Percentiles rank a stretch among this genome's conserved stretches.
Evolutionary conservation across 352 stramenopile species (phyloP).

Genomic region (Phytophthora citrophthora): DNA sequence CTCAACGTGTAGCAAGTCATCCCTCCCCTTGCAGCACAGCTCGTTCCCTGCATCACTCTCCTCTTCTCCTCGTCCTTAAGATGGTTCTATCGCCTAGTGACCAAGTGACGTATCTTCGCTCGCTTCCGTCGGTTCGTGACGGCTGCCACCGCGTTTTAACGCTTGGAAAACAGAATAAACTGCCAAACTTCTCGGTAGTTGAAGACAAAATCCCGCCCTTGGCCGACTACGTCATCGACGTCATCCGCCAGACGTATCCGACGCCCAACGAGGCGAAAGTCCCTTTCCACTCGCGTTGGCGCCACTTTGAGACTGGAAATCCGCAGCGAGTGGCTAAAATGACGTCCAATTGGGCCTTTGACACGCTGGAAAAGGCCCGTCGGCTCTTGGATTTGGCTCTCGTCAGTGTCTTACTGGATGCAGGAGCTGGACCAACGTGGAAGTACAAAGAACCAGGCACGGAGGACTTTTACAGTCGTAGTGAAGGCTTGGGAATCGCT

Average conservation of each 20-base stretch:
- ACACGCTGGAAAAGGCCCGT: conserved; percentile 59
- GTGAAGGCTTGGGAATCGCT: conserved; percentile 82
- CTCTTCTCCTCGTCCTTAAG: neutral
- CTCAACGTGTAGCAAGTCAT: neutral
- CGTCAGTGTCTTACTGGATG: conserved; percentile 83
- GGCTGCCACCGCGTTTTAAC: conserved; percentile 70
- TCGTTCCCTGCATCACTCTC: neutral
- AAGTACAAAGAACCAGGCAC: conserved; percentile 75
- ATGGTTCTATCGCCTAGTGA: conserved; percentile 24
- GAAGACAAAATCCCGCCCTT: conserved; percentile 60
- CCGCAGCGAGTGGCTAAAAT: conserved; percentile 60
- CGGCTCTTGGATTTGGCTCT: conserved; percentile 79
- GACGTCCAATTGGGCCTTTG: conserved; percentile 55
- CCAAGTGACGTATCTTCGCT: conserved; percentile 70
- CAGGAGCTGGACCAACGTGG: conserved; percentile 73
- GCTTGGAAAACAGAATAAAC: conserved; percentile 51
- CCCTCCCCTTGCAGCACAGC: neutral
- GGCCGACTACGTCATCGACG: conserved; percentile 73
- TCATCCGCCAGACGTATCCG: conserved; percentile 66
- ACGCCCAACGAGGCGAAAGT: conserved; percentile 55
- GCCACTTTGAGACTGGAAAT: conserved; percentile 86
- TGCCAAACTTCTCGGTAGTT: conserved; percentile 71
- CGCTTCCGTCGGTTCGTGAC: conserved; percentile 72
- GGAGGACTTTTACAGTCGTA: conserved; percentile 70
- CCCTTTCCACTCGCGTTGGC: conserved; percentile 81